Evolutionary conservation across 2,329 filamentous ascomycete genomes (phyloP), one percentile per base, ranked within the genome.

Genomic region (Lecanicillium sp.): DNA sequence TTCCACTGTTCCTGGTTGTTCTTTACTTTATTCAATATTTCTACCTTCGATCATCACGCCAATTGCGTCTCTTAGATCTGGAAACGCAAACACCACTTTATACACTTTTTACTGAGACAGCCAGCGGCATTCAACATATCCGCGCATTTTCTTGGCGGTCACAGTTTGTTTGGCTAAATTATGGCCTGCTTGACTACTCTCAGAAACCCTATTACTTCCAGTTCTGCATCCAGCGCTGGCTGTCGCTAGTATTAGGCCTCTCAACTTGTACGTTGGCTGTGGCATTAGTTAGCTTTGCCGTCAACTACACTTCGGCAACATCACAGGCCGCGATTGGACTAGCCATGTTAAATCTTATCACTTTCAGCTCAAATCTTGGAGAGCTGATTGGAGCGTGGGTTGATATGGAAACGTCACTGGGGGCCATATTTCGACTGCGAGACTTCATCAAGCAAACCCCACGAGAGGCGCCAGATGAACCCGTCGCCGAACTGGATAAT

Each of bases 41-140:
- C 17, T 46, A 46, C 18, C 58, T 78, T 2, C 61, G 66, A 5
- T 75, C 72, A 1, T 75, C 72, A 0, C 64, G 72, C 0, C 74
- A 77, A 44, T 54, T 78, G 3, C 67, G 72, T 25, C 60, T 71
- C 13, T 50, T 77, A 19, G 73, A 77, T 34, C 57, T 77, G 1
- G 71, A 77, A 46, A 62, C 70, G 1, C 67, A 67, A 34, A 61
- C 71, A 0, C 66, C 64, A 0, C 56, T 77, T 0, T 68, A 51
- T 19, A 56, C 54, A 1, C 56, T 46, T 29, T 58, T 66, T 11
- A 38, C 65, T 5, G 63, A 68, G 42, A 57, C 60, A 1, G 53
- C 5, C 25, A 39, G 49, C 37, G 43, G 50, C 4, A 27, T 54
- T 8, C 43, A 46, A 11, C 51, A 47, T 1, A 53, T 55, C 22